Percentiles rank a stretch among this genome's conserved stretches.
phyloP scores from a whole-genome alignment of 1,284 basidiomycete genomes.

The Boletus coffeatus region DNA sequence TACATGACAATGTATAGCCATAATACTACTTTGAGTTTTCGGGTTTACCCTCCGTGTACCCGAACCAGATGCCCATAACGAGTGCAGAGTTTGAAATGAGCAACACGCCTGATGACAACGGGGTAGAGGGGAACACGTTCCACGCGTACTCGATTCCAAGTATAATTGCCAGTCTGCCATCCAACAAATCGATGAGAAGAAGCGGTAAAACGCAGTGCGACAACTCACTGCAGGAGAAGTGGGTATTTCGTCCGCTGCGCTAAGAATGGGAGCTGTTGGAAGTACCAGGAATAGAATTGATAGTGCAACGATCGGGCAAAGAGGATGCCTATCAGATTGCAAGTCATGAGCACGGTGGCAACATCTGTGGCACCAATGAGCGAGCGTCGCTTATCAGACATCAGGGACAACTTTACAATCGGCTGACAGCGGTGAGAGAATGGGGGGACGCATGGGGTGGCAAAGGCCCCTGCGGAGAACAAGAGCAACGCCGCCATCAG shows the following conservation, averaged over 20 bases:
- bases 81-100: conserved; percentile 53
- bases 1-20: not conserved
- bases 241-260: conserved; percentile 71
- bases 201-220: not conserved
- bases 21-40: conserved; percentile 2
- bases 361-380: conserved; percentile 51
- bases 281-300: conserved; percentile 99
- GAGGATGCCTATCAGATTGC: conserved; percentile 87
- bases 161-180: conserved; percentile 55
- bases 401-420: conserved; percentile 46
- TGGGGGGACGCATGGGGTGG: conserved; percentile 45
- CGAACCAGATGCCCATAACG: conserved; percentile 62
- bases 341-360: conserved; percentile 80
- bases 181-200: conserved; percentile 1
- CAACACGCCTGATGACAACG: conserved; percentile 61
- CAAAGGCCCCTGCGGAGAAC: conserved; percentile 56
- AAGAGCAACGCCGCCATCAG: conserved; percentile 55
- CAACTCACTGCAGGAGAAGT: conserved; percentile 52
- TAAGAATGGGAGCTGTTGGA: conserved; percentile 87
- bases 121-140: conserved; percentile 84
- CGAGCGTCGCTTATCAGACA: not conserved
- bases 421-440: conserved; percentile 40
- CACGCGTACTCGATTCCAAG: conserved; percentile 77
- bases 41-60: conserved; percentile 38
- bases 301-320: conserved; percentile 97